Percentiles rank a stretch among this genome's conserved stretches.
Conservation (phyloP, 495 filamentous ascomycete species). For the Podospora pseudopauciseta region DNA sequence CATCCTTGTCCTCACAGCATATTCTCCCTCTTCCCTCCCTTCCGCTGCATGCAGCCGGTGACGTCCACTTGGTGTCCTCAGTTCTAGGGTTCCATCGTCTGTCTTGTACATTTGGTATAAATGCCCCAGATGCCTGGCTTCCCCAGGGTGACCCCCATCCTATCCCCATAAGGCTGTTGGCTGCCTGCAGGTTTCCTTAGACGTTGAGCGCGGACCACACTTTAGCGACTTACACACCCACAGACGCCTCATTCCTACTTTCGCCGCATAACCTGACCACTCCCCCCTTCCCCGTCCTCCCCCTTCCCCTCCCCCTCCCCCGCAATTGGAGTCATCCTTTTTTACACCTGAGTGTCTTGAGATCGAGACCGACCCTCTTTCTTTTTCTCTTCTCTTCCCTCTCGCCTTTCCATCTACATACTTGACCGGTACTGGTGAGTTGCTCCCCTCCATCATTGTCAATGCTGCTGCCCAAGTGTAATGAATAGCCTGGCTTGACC, state of each 20-base stretch:
- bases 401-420: background rate
- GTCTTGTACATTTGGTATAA: conserved; percentile 12
- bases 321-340: conserved; percentile 6
- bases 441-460: background rate
- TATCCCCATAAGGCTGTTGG: conserved; percentile 10
- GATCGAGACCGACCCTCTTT: background rate
- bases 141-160: conserved; percentile 13
- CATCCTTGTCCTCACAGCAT: background rate
- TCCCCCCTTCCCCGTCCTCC: background rate
- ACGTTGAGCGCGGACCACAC: conserved; percentile 15
- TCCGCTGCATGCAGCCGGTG: conserved; percentile 9
- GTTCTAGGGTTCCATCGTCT: background rate
- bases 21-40: conserved; percentile 4
- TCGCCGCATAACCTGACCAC: conserved; percentile 9
- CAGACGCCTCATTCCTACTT: conserved; percentile 8
- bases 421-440: background rate
- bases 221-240: background rate
- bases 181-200: conserved; percentile 11
- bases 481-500: too few species aligned
- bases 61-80: conserved; percentile 12
- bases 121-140: conserved; percentile 7
- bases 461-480: background rate
- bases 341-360: background rate
- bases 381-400: background rate
- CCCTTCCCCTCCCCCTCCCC: conserved; percentile 1